phyloP scores from a whole-genome alignment of 2,329 filamentous ascomycete genomes.

The Penicillium sp. region DNA sequence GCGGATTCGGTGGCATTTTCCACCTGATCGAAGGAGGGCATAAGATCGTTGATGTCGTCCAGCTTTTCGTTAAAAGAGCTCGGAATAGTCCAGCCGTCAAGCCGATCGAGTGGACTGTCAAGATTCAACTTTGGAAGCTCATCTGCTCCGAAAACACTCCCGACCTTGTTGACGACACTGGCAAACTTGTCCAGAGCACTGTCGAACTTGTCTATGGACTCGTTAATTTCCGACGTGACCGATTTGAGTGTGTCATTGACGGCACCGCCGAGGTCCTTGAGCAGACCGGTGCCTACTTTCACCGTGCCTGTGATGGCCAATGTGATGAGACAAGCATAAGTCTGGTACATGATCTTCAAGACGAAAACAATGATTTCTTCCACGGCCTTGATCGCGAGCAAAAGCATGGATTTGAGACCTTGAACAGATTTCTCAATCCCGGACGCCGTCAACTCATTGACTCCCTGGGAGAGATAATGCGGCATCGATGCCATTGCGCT shows the following conservation, averaged over 20 bases:
- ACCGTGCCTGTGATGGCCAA: constrained; percentile 74
- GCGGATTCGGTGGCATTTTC: constrained; percentile 72
- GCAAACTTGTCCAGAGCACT: constrained; percentile 50
- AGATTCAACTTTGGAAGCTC: constrained; percentile 58
- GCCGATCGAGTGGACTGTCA: constrained; percentile 55
- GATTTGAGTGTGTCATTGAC: constrained; percentile 52
- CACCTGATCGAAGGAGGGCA: constrained; percentile 78
- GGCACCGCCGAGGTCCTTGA: constrained; percentile 55
- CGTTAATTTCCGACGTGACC: constrained; percentile 45
- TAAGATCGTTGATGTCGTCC: constrained; percentile 64
- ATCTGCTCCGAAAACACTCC: constrained; percentile 43
- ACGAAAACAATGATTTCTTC: constrained; percentile 85
- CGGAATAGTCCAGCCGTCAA: constrained; percentile 66
- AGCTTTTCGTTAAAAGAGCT: constrained; percentile 63
- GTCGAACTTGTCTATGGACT: constrained; percentile 46
- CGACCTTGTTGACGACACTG: constrained; percentile 52
- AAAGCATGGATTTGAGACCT: constrained; percentile 71
- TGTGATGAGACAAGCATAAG: constrained; percentile 83
- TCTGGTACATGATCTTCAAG: constrained; percentile 84
- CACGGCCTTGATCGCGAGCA: constrained; percentile 72
- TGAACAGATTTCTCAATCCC: constrained; percentile 75
- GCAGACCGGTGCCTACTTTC: constrained; percentile 59
- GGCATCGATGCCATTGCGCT: constrained; percentile 98
- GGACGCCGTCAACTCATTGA: constrained; percentile 76
- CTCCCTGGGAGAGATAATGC: constrained; percentile 80